Evolutionary conservation across 2,329 filamentous ascomycete species (phyloP), one percentile per base, ranked within the genome.

Genomic region (Trichoderma semiorbis): DNA sequence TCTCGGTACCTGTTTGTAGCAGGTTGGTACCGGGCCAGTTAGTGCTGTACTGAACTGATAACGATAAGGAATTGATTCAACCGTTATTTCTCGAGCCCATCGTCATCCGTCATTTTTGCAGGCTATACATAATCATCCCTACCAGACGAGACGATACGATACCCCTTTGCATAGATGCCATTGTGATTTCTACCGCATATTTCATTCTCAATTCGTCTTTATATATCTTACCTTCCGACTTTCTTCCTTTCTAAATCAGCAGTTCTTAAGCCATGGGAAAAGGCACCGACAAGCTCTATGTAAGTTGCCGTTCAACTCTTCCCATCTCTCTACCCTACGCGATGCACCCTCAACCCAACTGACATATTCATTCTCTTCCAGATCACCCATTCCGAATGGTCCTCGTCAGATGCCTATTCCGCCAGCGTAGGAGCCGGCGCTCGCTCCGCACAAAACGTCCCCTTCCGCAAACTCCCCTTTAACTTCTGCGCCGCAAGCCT

Each of bases 331-430:
- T 43, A 0, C 39, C 10, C 16, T 43, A 14, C 26, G 47, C 47
- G 24, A 39, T 58, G 21, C 28, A 8, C 60, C 24, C 14, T 36
- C 63, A 32, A 18, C 62, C 16, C n/a, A 7, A 26, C 50, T 67
- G 3, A 58, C 34, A 2, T 32, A 5, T 18, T 3, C 28, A 10
- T 7, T 10, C 32, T 68, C 47, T 18, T 16, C 28, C 70, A 84
- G 81, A 99, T 99, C 79, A 99, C 96, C 70, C 97, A 99, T 84
- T 97, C 93, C 53, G 96, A 99, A 86, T 99, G 96, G 96, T 91
- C 94, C 8, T 97, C 94, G 7, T 90, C 92, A 62, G 95, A 98
- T 81, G 91, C 93, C 72, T 98, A 93, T 83, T 92, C 93, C 36
- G 94, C 94, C 75, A 95, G 91, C 79, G 91, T 88, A 32, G 92